Evolutionary conservation across 2,329 filamentous ascomycete genomes (phyloP).

Genomic region (Penicillium sp.): DNA sequence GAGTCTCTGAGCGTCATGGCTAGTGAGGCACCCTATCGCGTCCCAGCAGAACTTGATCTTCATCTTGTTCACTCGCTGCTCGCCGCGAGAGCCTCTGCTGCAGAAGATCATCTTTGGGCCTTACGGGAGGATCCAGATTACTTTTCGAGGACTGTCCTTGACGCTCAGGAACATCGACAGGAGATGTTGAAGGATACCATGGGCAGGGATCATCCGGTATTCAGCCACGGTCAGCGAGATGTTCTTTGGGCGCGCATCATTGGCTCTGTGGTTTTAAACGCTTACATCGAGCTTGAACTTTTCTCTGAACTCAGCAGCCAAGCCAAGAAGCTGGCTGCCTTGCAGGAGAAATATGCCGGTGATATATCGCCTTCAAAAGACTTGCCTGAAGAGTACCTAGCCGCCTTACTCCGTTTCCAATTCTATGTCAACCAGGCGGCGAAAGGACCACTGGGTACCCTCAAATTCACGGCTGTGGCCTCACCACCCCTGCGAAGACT

Average conservation of each 20-base stretch:
- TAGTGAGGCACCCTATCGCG: background rate
- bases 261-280: background rate
- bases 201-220: background rate
- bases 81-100: background rate
- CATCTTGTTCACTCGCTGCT: background rate
- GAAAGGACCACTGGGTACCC: background rate
- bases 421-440: background rate
- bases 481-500: background rate
- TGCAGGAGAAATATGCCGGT: background rate
- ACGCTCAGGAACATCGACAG: background rate
- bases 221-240: background rate
- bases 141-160: background rate
- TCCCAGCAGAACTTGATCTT: background rate
- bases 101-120: background rate
- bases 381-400: background rate
- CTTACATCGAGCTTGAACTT: background rate
- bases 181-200: slow-evolving; percentile 1
- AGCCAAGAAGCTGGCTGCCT: background rate
- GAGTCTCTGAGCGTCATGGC: background rate
- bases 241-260: background rate
- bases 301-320: slow-evolving; percentile 3
- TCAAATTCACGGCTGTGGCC: background rate
- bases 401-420: background rate
- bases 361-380: slow-evolving; percentile 1
- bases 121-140: background rate